These are phyloP conservation scores for Blastosporella zonata DNA, from an alignment of 1,284 basidiomycete species.

Conservation along the genomic window DNA sequence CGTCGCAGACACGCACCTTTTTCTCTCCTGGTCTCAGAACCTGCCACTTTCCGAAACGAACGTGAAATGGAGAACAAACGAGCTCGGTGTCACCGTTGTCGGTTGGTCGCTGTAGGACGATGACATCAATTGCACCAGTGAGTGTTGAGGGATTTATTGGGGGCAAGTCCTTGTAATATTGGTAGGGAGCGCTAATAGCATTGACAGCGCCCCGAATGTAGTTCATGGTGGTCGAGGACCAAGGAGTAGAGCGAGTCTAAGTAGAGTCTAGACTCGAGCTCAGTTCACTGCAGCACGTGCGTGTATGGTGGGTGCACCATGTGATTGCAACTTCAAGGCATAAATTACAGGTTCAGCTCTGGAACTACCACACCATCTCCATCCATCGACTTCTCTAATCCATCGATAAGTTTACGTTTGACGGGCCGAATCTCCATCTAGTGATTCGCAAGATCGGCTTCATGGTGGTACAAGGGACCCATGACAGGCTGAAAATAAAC, in stretches of 20 bases:
- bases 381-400: conserved; percentile 2
- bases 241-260: conserved; percentile 2
- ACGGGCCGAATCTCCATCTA: conserved; percentile 17
- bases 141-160: conserved; percentile 91
- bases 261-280: neutral
- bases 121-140: conserved; percentile 96
- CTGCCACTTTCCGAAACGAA: conserved; percentile 97
- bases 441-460: conserved; percentile 29
- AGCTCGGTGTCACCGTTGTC: conserved; percentile 69
- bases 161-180: conserved; percentile 79
- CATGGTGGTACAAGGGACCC: conserved; percentile 55
- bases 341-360: conserved; percentile 1
- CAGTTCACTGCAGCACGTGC: conserved; percentile 17
- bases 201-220: conserved; percentile 80
- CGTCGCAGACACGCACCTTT: conserved; percentile 53
- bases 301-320: conserved; percentile 10
- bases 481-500: conserved; percentile 41
- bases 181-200: conserved; percentile 77
- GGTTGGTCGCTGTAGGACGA: conserved; percentile 79
- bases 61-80: conserved; percentile 95
- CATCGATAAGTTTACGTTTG: conserved; percentile 2
- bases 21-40: conserved; percentile 94
- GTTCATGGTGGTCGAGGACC: conserved; percentile 56
- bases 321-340: conserved; percentile 17
- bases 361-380: conserved; percentile 2